Conservation (phyloP, 1,284 basidiomycete species). For the Sphaerobolus stellatus region DNA sequence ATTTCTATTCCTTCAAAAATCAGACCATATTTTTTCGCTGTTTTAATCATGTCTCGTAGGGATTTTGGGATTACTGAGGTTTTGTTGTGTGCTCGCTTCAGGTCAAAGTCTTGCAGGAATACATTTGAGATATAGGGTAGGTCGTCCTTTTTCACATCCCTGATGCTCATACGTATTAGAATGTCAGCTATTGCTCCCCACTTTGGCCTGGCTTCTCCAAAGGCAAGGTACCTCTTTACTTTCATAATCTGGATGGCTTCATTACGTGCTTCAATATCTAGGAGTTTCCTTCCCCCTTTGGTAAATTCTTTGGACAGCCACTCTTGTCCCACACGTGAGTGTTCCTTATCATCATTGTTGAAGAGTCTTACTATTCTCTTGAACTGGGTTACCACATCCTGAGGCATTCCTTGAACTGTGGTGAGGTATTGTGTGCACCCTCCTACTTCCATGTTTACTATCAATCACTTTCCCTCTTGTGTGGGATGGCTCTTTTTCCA, state of each 20-base stretch:
- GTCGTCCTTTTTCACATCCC: too few species aligned
- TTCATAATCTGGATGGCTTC: constrained; percentile 19
- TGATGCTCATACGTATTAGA: too few species aligned
- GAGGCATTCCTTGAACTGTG: constrained; percentile 4
- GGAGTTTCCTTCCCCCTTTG: constrained; percentile 8
- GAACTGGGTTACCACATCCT: not conserved
- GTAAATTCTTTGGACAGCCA: constrained; percentile 12
- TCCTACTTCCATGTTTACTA: not conserved
- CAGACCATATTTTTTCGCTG: too few species aligned
- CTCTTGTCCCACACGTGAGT: not conserved
- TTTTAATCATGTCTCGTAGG: too few species aligned
- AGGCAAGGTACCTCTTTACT: constrained; percentile 17
- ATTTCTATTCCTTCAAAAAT: too few species aligned
- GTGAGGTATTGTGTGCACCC: not conserved
- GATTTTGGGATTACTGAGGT: too few species aligned
- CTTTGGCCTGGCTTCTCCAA: not conserved
- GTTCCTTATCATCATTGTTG: not conserved
- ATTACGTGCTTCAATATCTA: constrained; percentile 16
- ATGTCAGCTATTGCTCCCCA: constrained; percentile 19
- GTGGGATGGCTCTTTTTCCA: not conserved
- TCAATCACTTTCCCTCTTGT: not conserved
- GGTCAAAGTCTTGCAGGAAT: too few species aligned
- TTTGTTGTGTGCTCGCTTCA: too few species aligned
- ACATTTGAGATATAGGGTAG: too few species aligned
- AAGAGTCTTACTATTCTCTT: constrained; percentile 11